Conservation (phyloP, 2,329 filamentous ascomycete genomes). For the Ophiostoma tasmaniense region DNA sequence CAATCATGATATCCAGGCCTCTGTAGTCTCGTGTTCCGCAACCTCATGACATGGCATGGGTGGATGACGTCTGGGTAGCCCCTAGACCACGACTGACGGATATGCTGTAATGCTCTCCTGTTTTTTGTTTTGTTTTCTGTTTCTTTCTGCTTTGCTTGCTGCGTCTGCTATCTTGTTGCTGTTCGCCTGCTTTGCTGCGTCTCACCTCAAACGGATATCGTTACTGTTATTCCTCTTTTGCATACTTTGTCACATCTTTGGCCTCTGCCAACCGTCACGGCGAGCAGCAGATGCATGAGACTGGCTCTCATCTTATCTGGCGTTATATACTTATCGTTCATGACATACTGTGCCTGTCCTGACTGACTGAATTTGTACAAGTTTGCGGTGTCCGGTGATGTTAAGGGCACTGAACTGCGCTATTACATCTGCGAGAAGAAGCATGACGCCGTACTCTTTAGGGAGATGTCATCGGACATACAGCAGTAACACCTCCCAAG, state of each 20-base stretch:
- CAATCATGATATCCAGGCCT: not conserved
- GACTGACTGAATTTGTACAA: not conserved
- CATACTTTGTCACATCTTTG: not conserved
- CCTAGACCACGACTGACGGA: conserved; percentile 13
- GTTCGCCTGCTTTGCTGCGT: not conserved
- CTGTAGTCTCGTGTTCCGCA: not conserved
- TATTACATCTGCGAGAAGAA: no score
- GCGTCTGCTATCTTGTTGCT: not conserved
- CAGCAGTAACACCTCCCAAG: no score
- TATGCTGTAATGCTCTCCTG: conserved; percentile 12
- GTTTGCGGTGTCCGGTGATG: not conserved
- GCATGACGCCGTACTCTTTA: no score
- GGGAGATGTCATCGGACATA: no score
- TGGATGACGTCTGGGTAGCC: conserved; percentile 2
- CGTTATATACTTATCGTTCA: not conserved
- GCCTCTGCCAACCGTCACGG: not conserved
- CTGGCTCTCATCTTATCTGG: not conserved
- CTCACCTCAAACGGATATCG: not conserved
- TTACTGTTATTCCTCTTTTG: conserved; percentile 1
- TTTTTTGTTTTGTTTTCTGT: conserved; percentile 4
- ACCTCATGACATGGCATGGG: not conserved
- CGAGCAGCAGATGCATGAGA: not conserved
- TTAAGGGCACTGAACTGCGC: no score
- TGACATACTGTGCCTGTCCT: not conserved
- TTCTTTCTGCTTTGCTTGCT: not conserved